Evolutionary conservation across 495 filamentous ascomycete genomes (phyloP), one percentile per base, ranked within the genome.

Genomic region (Penicillium maclennaniae): DNA sequence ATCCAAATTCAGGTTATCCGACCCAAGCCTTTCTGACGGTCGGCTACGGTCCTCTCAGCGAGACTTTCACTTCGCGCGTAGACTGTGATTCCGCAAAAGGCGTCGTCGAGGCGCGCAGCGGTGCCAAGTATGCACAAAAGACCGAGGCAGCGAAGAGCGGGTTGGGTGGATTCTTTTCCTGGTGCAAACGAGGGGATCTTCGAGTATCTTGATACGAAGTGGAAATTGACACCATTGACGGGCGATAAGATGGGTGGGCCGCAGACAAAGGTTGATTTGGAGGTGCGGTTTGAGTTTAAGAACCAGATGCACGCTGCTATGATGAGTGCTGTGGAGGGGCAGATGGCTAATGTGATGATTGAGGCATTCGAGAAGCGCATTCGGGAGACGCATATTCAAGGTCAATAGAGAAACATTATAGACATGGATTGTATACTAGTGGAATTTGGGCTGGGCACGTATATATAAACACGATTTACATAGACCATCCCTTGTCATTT

Each of bases 361-460:
- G 83, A 87, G 72, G 93, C 93, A 26, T 98, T 97, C 79, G 91
- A 96, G 77, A 79, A 79, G 74, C 76, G 89, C 64, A 88, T 88
- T 38, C 73, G 75, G 71, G 74, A 79, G 58, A 68, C 86, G 57
- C 78, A 81, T 47, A 51, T 51, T 17, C 49, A 49, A 43, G 51
- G 56, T 23, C 61, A 53, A 26, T 65, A 62, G 34, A 47, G 5
- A 5, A 23, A 5, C 2, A 23, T 5, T 9, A 23, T 39, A 7
- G 37, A 43, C 38, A 37, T 25, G 37, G 17, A 34, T 31, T 64
- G 50, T 58, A 56, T 51, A 51, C 34, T 54, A 49, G 15, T 17
- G 48, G 26, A 34, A 6, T 45, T 49, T 9, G 4, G 41, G 34
- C 31, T 52, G 16, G 20, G 26, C 23, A 23, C 5, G 17, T 27